Conservation (phyloP, 352 stramenopile genomes). For the Phytophthora lateralis region DNA sequence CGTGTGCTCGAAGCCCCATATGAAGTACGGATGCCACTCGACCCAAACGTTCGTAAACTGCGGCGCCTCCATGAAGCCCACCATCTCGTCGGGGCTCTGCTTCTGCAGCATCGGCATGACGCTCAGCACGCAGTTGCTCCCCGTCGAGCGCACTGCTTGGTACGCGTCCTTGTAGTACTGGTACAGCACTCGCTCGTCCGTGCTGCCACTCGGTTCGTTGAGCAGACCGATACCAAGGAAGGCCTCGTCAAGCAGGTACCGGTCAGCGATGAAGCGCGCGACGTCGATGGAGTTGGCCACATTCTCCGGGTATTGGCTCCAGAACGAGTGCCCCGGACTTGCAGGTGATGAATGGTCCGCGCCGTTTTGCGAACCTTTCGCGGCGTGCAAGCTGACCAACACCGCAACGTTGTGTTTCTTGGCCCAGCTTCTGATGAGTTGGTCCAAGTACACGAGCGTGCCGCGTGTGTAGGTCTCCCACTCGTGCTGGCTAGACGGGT, state of each 20-base stretch:
- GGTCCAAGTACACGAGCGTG: conserved; percentile 52
- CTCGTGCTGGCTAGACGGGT: conserved; percentile 38
- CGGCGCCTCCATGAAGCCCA: conserved; percentile 54
- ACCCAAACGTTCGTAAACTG: conserved; percentile 79
- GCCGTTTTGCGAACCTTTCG: conserved; percentile 65
- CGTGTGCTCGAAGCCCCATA: conserved; percentile 76
- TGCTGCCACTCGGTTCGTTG: conserved; percentile 67
- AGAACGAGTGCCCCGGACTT: conserved; percentile 47
- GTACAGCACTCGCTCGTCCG: conserved; percentile 54
- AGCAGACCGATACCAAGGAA: conserved; percentile 78
- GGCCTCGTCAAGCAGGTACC: conserved; percentile 66
- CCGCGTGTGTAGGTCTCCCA: conserved; percentile 46
- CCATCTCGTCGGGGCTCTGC: conserved; percentile 61
- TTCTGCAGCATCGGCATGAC: conserved; percentile 66
- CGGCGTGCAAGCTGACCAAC: conserved; percentile 54
- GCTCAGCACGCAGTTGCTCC: conserved; percentile 72
- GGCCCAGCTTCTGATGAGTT: conserved; percentile 51
- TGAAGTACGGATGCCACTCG: conserved; percentile 84
- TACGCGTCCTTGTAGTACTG: conserved; percentile 83
- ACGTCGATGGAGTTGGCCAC: conserved; percentile 59
- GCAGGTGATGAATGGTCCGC: conserved; percentile 46
- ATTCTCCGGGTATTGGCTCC: conserved; percentile 69
- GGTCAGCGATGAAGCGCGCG: conserved; percentile 54
- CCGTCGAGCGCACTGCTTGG: conserved; percentile 49
- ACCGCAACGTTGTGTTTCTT: conserved; percentile 59